These are phyloP conservation scores for Tetrapyrgos nigripes DNA, from an alignment of 1,284 basidiomycete species.

Conservation along the genomic window DNA sequence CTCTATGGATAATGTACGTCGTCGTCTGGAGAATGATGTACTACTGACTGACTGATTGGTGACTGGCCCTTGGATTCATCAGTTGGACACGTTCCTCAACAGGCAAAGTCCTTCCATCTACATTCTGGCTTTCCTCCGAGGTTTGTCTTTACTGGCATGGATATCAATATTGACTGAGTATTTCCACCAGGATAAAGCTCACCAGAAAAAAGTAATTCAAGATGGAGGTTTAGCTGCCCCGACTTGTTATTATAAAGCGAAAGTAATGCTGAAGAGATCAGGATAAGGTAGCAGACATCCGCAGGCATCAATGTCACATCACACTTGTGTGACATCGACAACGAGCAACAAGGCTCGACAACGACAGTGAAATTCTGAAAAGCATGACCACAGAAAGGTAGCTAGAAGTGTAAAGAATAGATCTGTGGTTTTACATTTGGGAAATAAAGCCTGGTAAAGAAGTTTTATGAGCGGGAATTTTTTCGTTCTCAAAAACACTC, in stretches of 20 bases:
- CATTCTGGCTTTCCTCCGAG: slow-evolving; percentile 17
- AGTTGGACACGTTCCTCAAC: slow-evolving; percentile 32
- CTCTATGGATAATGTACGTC: slow-evolving; percentile 25
- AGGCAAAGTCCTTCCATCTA: slow-evolving; percentile 22
- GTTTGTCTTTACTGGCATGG: slow-evolving; percentile 1
- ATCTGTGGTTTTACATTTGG: no score
- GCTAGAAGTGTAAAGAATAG: no score
- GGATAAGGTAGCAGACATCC: no score
- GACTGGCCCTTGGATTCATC: background rate
- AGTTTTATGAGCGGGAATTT: no score
- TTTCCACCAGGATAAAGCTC: slow-evolving; percentile 28
- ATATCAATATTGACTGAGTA: slow-evolving; percentile 6
- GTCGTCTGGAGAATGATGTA: background rate
- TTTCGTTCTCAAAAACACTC: no score
- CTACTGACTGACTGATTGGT: background rate
- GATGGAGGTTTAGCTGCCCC: slow-evolving; percentile 18
- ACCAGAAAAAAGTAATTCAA: slow-evolving; percentile 27
- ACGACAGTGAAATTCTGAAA: no score
- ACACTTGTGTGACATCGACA: slow-evolving; percentile 21
- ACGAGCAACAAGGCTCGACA: no score
- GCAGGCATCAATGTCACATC: slow-evolving; percentile 20
- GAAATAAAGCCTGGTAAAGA: no score
- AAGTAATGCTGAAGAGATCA: slow-evolving; percentile 9
- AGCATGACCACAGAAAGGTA: no score
- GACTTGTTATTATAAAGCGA: slow-evolving; percentile 11